phyloP scores from a whole-genome alignment of 23 red algal species.

The Gracilariopsis chorda region DNA sequence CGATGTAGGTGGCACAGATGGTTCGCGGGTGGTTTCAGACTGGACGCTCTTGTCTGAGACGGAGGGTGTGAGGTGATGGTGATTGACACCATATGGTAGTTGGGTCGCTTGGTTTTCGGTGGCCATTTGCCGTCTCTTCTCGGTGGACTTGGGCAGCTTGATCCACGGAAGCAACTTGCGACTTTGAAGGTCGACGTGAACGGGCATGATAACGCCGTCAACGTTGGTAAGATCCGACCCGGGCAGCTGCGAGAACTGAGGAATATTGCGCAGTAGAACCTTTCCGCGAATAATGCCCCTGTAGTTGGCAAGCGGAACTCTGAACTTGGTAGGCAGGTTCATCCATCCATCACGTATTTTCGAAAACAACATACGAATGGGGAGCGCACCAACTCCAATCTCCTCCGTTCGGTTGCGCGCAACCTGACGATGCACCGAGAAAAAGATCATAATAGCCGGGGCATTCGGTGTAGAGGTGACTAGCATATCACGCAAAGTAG shows the following conservation, averaged over 20 bases:
- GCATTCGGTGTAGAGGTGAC: neutral
- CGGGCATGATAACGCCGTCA: conserved; percentile 32
- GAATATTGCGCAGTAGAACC: conserved; percentile 54
- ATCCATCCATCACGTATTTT: conserved; percentile 46
- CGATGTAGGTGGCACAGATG: neutral
- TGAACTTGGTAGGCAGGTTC: conserved; percentile 46
- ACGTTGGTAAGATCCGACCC: conserved; percentile 40
- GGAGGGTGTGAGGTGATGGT: neutral
- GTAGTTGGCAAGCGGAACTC: conserved; percentile 38
- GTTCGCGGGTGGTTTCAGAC: neutral
- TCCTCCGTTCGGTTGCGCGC: conserved; percentile 52
- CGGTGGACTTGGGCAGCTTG: conserved; percentile 13
- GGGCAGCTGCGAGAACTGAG: conserved; percentile 52
- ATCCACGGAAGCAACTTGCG: conserved; percentile 41
- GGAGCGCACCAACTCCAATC: conserved; percentile 53
- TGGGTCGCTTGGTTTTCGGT: neutral
- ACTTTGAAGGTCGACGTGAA: neutral
- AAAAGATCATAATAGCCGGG: conserved; percentile 19
- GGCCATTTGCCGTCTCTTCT: neutral
- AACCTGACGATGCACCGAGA: conserved; percentile 54
- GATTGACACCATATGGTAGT: neutral
- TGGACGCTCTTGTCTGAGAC: neutral
- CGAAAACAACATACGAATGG: conserved; percentile 38
- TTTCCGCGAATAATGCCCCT: conserved; percentile 50
- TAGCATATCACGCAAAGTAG: conserved; percentile 50